Evolutionary conservation across 768 basidiomycete species (phyloP), one percentile per base, ranked within the genome.

Genomic region (Strobilomyces dryophilus): DNA sequence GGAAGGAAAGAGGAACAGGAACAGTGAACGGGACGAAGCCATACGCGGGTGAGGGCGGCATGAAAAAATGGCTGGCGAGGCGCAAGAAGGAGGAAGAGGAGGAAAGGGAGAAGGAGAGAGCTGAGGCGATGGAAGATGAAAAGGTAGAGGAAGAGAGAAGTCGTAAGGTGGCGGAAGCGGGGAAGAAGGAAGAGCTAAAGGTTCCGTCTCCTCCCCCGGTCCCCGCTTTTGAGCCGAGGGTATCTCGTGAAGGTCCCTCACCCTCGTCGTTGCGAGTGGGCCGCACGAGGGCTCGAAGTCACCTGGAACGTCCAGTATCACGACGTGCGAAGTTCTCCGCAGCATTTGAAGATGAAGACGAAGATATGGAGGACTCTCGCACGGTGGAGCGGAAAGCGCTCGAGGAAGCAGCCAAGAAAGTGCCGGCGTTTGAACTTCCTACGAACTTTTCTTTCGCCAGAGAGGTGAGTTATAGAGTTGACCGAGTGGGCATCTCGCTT

Each of bases 11-110:
- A 42, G 66, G 53, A 21, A 65, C 73, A 42, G 66, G 53, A 21
- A 65, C 73, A 17, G 68, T 74, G 14, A 83, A 82, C 56, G 78
- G 77, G 36, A 80, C 80, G 18, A 90, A 90, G 61, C 89, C 89
- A 4, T 91, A 91, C 60, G 83, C 87, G 1, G 89, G 88, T 8
- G 80, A 82, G 56, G 85, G 88, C 48, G 86, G 87, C 1, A 83
- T 89, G 78, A 89, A 85, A 74, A 90, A 85, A 62, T 71, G 88
- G 66, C 67, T 90, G 36, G 83, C 85, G 20, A 78, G 80, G 58
- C 74, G 83, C 45, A 79, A 78, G 62, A 70, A 74, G 56, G 85
- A 87, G 63, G 80, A 74, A 39, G 75, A 80, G 48, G 77, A 79
- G 53, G 78, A 71, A 21, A 63, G 71, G 24, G 71, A 71, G 48